Evolutionary conservation across 441 rosid genomes (phyloP), one percentile per base, ranked within the genome.

Genomic region (Jatropha podagrica): DNA sequence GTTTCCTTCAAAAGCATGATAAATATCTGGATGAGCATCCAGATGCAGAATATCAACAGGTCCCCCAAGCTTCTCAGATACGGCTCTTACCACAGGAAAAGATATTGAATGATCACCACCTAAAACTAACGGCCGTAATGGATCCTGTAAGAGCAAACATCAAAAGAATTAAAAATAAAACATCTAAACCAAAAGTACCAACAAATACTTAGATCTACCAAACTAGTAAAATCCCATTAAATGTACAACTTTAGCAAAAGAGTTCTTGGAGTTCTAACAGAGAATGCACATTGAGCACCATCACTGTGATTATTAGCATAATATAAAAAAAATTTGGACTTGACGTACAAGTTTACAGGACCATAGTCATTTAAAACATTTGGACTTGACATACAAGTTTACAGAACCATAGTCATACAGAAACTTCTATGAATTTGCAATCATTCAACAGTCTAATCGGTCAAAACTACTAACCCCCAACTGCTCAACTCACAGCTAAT

Each of bases 101-200:
- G 97, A 86, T 80, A 96, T 96, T 0, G 98, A 96, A 85, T 96
- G 99, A 70, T 96, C 99, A 69, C 99, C 99, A 38, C 99, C 99
- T 84, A 96, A 84, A 71, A 96, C 96, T 54, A 94, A 82, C 0
- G 98, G 99, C 23, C 90, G 91, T 66, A 96, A 81, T 4, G 99
- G 99, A 79, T 85, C 91, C 99, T 96, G 80, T 51, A 44, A 80
- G 51, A 63, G 59, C 5, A 79, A 72, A 52, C 59, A 54, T 71
- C 12, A 56, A 38, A 67, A 67, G 69, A 61, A 67, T 48, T 44
- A n/a, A 56, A 15, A 52, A 71, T 74, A 65, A 55, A 26, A 15
- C 32, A 38, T 23, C 55, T 10, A 59, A 67, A 40, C 7, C 2
- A 20, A 37, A 13, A 20, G 68, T 8, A 68, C 41, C 44, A 42